Base-by-base conservation (phyloP, 352 stramenopile species). In the Phytophthora ramorum region DNA sequence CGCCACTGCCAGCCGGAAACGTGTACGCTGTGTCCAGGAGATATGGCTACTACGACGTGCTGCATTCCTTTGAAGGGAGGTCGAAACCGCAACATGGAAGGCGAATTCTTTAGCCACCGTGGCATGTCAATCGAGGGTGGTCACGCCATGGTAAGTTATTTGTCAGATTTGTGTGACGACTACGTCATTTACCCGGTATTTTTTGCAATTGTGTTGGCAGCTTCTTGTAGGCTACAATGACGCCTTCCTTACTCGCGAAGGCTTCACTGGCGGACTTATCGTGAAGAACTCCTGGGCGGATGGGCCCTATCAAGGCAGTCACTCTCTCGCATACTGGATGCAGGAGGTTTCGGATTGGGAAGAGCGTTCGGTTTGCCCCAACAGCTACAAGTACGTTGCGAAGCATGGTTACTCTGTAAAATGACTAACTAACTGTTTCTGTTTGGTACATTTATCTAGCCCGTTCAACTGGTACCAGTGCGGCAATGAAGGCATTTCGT, bases 401-500 rank as follows among this genome's bases (percentile, higher is more conserved):
- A 4, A 19, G 19, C 12, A 26, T 26, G 2, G 6, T 7, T 28
- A 16, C 17, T 13, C 9, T 47, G 41, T 16, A 46, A 28, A 46
- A 26, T 13, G 40, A 46, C 17, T 1, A 5, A 20, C n/a, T 32
- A 56, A 6, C 24, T 53, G 16, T 0, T 49, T 53, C 7, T 34
- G 6, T 34, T 12, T 34, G 28, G 0, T 34, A 34, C 28, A 4
- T 12, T 34, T 45, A 19, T 59, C 13, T 58, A 92, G 85, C 44
- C 86, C 83, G 5, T 87, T 91, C 57, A 92, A 91, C 69, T 94
- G 82, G 86, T 92, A 94, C 57, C 83, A 92, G 30, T 94, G 86
- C 24, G 82, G 81, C 6, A 90, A 91, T 45, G 71, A 81, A 68
- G 79, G 75, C 7, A 79, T 87, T 55, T 75, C 60, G n/a, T 60